Base-by-base conservation (phyloP, 108 stramenopile genomes). In the Chaetoceros muelleri region DNA sequence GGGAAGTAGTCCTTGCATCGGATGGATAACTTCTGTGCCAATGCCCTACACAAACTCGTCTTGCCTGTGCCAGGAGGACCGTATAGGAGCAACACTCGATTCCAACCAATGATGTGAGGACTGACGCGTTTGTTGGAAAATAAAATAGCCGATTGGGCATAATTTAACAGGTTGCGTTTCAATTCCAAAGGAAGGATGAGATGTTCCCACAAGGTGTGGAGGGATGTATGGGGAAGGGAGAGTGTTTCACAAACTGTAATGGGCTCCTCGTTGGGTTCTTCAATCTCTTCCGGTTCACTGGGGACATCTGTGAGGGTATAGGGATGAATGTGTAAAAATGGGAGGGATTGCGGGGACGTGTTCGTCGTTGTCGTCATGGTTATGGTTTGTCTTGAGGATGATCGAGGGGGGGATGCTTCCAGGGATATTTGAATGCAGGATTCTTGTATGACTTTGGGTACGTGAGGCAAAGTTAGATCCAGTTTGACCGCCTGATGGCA, bases 51-150 rank as follows among this genome's bases (percentile, higher is more conserved):
- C 3, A 91, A 66, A 25, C 73, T 74, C 0, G 87, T 90, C 53
- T 94, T 94, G 27, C 77, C 72, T 10, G 80, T 88, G 23, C 92
- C 92, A 0, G 92, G 92, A 7, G 80, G 78, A 24, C 94, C 94
- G 64, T 90, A 80, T 0, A 95, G 60, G 2, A 95, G 81, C 16
- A 93, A 51, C 21, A 93, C 68, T 29, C 82, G 80, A 68, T 95
- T 95, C 78, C 84, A 82, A 21, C 81, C 64, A 13, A 90, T 65
- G n/a, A 81, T 52, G 45, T 77, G 66, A 0, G 58, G 20, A 10
- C 64, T 66, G 3, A 81, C 75, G 20, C 48, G 31, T 50, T 62
- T 59, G 30, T 72, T 61, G 5, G 68, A 60, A 49, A 78, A 75
- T 13, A 70, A 57, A 47, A 78, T 53, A 24, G 80, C 67, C 16